Base-by-base conservation (phyloP, 257 asterid genomes). In the Scutellaria galericulata region DNA sequence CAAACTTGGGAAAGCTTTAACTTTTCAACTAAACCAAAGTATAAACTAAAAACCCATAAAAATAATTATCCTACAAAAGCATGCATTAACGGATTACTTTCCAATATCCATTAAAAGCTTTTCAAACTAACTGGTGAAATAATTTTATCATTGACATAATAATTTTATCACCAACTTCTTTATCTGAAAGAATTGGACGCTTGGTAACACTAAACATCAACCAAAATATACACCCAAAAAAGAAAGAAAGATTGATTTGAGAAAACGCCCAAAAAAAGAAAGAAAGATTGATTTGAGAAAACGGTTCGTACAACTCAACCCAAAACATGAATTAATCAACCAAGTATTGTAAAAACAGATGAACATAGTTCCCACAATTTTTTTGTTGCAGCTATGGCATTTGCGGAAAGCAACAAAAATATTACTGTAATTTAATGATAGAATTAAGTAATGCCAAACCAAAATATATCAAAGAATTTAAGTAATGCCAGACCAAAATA, bases 391-490 rank as follows among this genome's bases (percentile, higher is more conserved):
- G 11, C 7, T 31, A 10, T 24, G 48, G 44, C 55, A 35, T 24
- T 24, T 24, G 1, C 27, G 27, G 27, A 24, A 24, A 24, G 27
- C 27, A 24, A 24, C 27, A 24, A 24, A 1, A 24, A 24, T 24
- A 24, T 2, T 24, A 24, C 27, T 24, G 2, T 1, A 24, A 24
- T 1, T 24, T 1, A 24, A 24, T 24, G 27, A 24, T 24, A 24
- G 27, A 24, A 18, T 18, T 18, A 18, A 24, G 27, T 24, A 24
- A 24, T 24, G 27, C 27, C 27, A 2, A 1, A 24, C 27, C 27
- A 24, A 24, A 24, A 72, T n/a, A 12, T 50, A 67, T 85, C 88
- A 89, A 73, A 79, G 72, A 54, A 56, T n/a, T 18, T 18, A 18
- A 24, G 27, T 24, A 24, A 24, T 24, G 27, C 27, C 27, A 2